Base-by-base conservation (phyloP, 495 filamentous ascomycete species). In the Filosporella fistucella region DNA sequence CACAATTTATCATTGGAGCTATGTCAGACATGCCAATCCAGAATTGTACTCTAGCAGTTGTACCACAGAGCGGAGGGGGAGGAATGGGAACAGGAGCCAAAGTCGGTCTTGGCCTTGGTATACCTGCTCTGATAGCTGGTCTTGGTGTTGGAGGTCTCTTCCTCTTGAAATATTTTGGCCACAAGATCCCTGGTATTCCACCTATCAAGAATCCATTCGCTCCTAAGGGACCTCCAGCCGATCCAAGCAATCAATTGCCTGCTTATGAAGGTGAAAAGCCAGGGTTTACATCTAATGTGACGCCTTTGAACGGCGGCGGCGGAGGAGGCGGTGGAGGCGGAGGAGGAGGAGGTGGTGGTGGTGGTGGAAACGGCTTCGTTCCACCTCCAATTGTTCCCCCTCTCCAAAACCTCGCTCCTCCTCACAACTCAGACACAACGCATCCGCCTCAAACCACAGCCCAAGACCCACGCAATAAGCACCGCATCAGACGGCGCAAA, bases 21-120 rank as follows among this genome's bases (percentile, higher is more conserved):
- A 49, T 47, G 20, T 65, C 60, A 10, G 52, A 57, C 20, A 26
- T 51, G 17, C 59, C 57, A 2, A 54, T 61, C 35, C 55, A 60
- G 42, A 65, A 62, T 39, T 65, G 62, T 28, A 60, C 62, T 12
- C 50, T 65, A 8, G 58, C 49, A 14, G 51, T 61, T 8, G 25
- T 21, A 21, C 8, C 13, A 8, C 13, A n/a, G 5, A 38, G 40
- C 17, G 55, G 56, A 1, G 39, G 38, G 7, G 29, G 29, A 12
- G 53, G 56, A n/a, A 38, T 55, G 24, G 49, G 50, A 26, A 49
- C 53, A 25, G 59, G 59, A 24, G 59, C 53, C 38, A 62, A 62
- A 30, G 59, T 53, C n/a, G 59, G 57, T 16, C 42, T 58, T 18
- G 60, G 57, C 14, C 45, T 55, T 12, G 51, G 22, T 18, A 48